Conservation (phyloP, 2,329 filamentous ascomycete species). For the Penicillium polonicum region DNA sequence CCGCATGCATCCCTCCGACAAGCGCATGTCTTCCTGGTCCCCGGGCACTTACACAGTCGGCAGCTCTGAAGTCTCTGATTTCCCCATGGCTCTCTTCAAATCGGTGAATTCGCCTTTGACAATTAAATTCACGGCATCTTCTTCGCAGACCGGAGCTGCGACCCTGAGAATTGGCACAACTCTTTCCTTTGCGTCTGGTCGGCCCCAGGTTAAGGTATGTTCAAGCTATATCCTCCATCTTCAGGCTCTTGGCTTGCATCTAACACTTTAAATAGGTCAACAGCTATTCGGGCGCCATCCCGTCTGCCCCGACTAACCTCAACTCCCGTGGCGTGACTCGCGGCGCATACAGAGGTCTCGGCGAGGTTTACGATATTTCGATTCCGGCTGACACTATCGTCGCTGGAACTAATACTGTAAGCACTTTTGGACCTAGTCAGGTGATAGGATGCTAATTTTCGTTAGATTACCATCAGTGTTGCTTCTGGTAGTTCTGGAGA, state of each 20-base stretch:
- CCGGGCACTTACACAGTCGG: slow-evolving; percentile 63
- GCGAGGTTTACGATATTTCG: slow-evolving; percentile 63
- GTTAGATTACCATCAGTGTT: slow-evolving; percentile 55
- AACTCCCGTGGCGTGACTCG: slow-evolving; percentile 65
- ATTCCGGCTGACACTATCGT: slow-evolving; percentile 61
- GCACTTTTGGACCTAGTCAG: background rate
- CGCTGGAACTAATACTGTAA: slow-evolving; percentile 58
- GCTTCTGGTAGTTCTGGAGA: slow-evolving; percentile 59
- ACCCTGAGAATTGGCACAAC: slow-evolving; percentile 67
- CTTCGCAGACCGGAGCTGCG: slow-evolving; percentile 52
- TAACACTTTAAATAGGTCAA: slow-evolving; percentile 46
- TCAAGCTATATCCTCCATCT: background rate
- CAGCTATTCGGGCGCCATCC: slow-evolving; percentile 50
- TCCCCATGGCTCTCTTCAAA: slow-evolving; percentile 68
- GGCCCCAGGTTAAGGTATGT: slow-evolving; percentile 51
- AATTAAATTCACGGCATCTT: slow-evolving; percentile 58
- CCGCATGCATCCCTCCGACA: slow-evolving; percentile 67
- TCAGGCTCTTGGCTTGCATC: background rate
- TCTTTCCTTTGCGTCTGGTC: slow-evolving; percentile 58
- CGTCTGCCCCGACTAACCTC: slow-evolving; percentile 60
- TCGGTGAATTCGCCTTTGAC: slow-evolving; percentile 59
- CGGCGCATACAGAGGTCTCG: slow-evolving; percentile 63
- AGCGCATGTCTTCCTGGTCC: slow-evolving; percentile 62
- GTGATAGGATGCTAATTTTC: background rate
- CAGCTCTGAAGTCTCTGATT: slow-evolving; percentile 51